Evolutionary conservation across 768 basidiomycete species (phyloP).

Genomic region (Tricholoma bakamatsutake): DNA sequence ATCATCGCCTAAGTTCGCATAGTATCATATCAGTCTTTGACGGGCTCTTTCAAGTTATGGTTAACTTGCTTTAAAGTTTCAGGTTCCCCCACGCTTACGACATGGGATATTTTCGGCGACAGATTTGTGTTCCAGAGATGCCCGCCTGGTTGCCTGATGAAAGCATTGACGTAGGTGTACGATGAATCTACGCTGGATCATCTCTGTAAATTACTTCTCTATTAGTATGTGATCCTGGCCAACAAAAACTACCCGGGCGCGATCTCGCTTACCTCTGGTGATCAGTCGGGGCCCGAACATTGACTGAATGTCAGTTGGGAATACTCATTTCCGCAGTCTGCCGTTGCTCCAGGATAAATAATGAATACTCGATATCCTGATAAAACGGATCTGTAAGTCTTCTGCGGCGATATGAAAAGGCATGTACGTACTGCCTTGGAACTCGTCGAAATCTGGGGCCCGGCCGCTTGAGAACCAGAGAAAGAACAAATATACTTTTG

Average conservation of each 20-base stretch:
- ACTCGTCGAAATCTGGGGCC: slow-evolving; percentile 4
- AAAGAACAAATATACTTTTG: not conserved
- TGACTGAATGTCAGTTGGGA: not conserved
- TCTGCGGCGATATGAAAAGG: not conserved
- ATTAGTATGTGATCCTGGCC: not conserved
- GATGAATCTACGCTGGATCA: not conserved
- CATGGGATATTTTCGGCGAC: not conserved
- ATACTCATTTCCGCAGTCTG: not conserved
- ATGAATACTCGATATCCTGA: not conserved
- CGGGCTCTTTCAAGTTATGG: too few species aligned
- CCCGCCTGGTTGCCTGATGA: not conserved
- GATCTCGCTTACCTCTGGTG: not conserved
- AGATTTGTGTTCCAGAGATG: not conserved
- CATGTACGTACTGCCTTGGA: not conserved
- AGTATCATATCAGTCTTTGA: not conserved
- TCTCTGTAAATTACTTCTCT: not conserved
- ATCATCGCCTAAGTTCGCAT: not conserved
- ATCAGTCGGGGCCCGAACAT: not conserved
- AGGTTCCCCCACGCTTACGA: not conserved
- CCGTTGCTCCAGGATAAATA: not conserved
- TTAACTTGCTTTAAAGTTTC: not conserved
- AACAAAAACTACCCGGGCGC: not conserved
- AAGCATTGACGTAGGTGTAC: not conserved
- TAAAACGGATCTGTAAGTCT: not conserved
- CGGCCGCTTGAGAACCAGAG: slow-evolving; percentile 9